phyloP scores from a whole-genome alignment of 2,329 filamentous ascomycete genomes.

The Ceratocystis colombiana region DNA sequence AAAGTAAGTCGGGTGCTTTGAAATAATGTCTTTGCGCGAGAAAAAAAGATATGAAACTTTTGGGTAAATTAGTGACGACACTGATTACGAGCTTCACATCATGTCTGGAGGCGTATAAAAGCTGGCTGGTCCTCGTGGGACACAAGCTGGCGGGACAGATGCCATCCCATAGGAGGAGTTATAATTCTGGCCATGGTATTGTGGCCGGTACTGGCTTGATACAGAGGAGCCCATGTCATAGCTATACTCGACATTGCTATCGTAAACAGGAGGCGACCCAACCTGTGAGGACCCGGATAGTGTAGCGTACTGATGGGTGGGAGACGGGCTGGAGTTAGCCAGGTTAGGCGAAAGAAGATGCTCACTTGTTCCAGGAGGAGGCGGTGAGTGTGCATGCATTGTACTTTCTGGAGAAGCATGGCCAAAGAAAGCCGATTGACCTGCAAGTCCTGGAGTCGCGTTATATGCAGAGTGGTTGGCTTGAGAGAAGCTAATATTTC shows the following conservation, averaged over 20 bases:
- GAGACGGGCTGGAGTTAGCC: conserved; percentile 7
- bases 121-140: conserved; percentile 2
- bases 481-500: background rate
- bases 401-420: conserved; percentile 5
- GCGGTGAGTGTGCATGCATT: conserved; percentile 6
- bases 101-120: conserved; percentile 8
- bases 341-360: background rate
- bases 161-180: conserved; percentile 8
- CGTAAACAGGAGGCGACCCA: conserved; percentile 5
- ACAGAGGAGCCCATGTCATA: conserved; percentile 7
- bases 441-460: conserved; percentile 3
- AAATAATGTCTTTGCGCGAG: too few relatives aligned
- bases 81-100: background rate
- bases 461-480: conserved; percentile 10
- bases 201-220: conserved; percentile 6
- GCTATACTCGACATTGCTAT: conserved; percentile 8
- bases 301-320: conserved; percentile 9
- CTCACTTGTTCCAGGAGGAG: background rate
- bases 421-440: conserved; percentile 8
- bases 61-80: background rate
- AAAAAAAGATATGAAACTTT: too few relatives aligned
- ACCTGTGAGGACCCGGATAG: conserved; percentile 3
- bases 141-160: conserved; percentile 9
- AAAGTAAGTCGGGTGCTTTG: too few relatives aligned
- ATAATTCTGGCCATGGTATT: conserved; percentile 1